These are phyloP conservation scores for Lachancea quebecensis DNA, from an alignment of 805 yeast species.

Conservation along the genomic window DNA sequence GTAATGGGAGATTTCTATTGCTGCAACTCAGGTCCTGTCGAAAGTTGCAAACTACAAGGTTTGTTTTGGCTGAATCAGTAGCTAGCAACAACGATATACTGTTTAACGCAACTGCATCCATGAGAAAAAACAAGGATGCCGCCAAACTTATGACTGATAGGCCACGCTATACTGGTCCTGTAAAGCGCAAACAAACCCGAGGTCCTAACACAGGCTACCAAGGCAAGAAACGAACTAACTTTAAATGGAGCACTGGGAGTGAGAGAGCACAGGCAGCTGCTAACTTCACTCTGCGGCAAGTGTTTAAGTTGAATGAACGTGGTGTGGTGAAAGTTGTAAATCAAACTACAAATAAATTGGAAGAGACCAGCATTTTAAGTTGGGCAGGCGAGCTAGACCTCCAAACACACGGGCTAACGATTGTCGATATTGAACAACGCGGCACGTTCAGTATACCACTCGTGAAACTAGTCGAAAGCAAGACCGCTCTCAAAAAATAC, in stretches of 20 bases:
- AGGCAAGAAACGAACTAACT: constrained; percentile 7
- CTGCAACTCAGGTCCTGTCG: not conserved
- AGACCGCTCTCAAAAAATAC: constrained; percentile 23
- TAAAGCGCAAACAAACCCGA: not conserved
- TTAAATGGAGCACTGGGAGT: constrained; percentile 28
- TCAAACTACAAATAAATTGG: constrained; percentile 16
- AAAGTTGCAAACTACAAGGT: not conserved
- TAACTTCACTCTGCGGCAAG: constrained; percentile 14
- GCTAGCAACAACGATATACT: constrained; percentile 13
- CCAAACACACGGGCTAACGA: constrained; percentile 17
- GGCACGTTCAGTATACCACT: constrained; percentile 18
- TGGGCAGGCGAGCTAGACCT: constrained; percentile 25
- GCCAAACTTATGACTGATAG: not conserved
- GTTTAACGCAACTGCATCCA: constrained; percentile 14
- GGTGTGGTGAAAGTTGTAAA: constrained; percentile 23
- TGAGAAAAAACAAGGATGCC: constrained; percentile 5
- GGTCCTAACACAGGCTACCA: not conserved
- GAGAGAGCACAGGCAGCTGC: constrained; percentile 28
- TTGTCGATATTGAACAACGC: constrained; percentile 19
- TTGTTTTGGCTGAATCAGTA: not conserved
- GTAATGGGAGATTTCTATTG: not conserved
- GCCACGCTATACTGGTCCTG: not conserved
- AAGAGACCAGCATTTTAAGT: constrained; percentile 17
- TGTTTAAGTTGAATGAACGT: constrained; percentile 18
- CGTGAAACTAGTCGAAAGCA: constrained; percentile 22